Conservation (phyloP, 2,329 filamentous ascomycete genomes). For the Lasiodiplodia theobromae region DNA sequence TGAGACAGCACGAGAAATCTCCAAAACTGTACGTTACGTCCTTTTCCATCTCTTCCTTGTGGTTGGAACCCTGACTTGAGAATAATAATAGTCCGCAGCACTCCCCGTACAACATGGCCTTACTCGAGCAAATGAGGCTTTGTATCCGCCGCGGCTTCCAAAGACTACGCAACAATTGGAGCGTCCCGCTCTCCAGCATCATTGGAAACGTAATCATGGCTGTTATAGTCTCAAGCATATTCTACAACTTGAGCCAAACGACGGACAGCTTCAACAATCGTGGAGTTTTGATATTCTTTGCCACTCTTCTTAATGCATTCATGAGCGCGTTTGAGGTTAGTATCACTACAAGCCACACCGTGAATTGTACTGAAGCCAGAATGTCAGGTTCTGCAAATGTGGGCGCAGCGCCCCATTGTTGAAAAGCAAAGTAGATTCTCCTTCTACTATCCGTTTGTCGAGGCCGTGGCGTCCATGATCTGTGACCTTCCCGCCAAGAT, state of each 20-base stretch:
- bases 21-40: too few relatives aligned
- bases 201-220: conserved; percentile 75
- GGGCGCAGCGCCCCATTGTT: conserved; percentile 86
- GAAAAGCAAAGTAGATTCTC: conserved; percentile 89
- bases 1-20: conserved; percentile 48
- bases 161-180: conserved; percentile 74
- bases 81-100: conserved; percentile 56
- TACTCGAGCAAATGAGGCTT: conserved; percentile 72
- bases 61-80: too few relatives aligned
- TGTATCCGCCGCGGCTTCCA: conserved; percentile 80
- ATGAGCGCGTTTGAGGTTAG: conserved; percentile 66
- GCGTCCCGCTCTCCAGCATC: conserved; percentile 68
- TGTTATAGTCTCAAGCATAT: conserved; percentile 77
- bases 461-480: conserved; percentile 83
- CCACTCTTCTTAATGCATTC: conserved; percentile 81
- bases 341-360: conserved; percentile 60
- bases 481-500: conserved; percentile 85
- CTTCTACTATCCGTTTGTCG: conserved; percentile 85
- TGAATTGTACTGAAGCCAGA: conserved; percentile 61
- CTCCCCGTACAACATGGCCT: conserved; percentile 81
- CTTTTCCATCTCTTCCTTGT: too few relatives aligned
- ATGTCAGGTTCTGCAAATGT: conserved; percentile 75
- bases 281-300: conserved; percentile 81
- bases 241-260: conserved; percentile 71
- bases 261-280: conserved; percentile 76